phyloP scores from a whole-genome alignment of 1,139 yeast genomes.

The Meyerozyma smithsonii region DNA sequence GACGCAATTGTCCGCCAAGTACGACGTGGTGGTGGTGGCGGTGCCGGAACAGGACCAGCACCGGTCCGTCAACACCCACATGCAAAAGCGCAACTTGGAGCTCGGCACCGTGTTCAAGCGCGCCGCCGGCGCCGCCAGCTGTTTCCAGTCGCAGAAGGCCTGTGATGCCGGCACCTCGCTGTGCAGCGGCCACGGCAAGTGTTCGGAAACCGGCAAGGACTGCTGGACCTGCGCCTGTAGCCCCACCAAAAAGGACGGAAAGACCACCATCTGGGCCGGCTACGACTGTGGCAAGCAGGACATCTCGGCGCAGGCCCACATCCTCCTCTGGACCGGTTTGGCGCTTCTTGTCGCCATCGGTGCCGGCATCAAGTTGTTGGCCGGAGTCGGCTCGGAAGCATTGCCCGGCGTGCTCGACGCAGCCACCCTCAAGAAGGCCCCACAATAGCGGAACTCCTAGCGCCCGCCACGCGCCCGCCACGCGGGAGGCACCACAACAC shows the following conservation, averaged over 20 bases:
- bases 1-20: slow-evolving; percentile 20
- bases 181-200: slow-evolving; percentile 63
- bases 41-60: slow-evolving; percentile 7
- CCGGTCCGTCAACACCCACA: slow-evolving; percentile 6
- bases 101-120: slow-evolving; percentile 10
- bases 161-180: slow-evolving; percentile 50
- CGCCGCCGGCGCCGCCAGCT: slow-evolving; percentile 10
- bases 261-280: slow-evolving; percentile 67
- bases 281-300: slow-evolving; percentile 62
- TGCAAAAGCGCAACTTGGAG: slow-evolving; percentile 8
- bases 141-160: slow-evolving; percentile 43
- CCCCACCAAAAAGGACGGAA: slow-evolving; percentile 40
- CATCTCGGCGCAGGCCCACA: slow-evolving; percentile 57
- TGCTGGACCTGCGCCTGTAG: slow-evolving; percentile 61
- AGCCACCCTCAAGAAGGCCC: slow-evolving; percentile 41
- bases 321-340: slow-evolving; percentile 62
- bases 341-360: slow-evolving; percentile 42
- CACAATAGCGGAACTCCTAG: no score
- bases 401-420: slow-evolving; percentile 68
- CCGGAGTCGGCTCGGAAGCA: slow-evolving; percentile 51
- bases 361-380: slow-evolving; percentile 52
- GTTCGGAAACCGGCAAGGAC: slow-evolving; percentile 34
- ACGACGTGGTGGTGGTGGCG: slow-evolving; percentile 20
- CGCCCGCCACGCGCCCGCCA: no score
- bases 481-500: not conserved